A percentile compares a stretch with the other conserved stretches of the same genome.
These are phyloP conservation scores for Thelonectria rubi DNA, from an alignment of 2,329 filamentous ascomycete species.

Conservation along the genomic window DNA sequence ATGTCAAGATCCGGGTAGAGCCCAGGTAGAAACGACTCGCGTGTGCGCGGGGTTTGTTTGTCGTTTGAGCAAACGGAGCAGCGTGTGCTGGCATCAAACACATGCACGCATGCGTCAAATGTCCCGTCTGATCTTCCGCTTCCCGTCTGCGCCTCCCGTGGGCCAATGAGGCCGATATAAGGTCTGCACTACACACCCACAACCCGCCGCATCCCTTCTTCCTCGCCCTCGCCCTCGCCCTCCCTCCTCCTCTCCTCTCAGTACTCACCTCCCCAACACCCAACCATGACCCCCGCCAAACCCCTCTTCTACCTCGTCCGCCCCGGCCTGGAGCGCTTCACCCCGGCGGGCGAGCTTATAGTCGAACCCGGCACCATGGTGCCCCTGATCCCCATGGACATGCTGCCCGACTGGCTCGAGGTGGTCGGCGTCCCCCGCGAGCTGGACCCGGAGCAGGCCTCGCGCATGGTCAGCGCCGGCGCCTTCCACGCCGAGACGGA, in stretches of 20 bases:
- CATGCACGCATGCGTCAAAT: neutral
- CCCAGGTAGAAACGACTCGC: conserved; percentile 37
- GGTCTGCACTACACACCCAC: neutral
- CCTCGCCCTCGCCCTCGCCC: neutral
- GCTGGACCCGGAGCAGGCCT: conserved; percentile 50
- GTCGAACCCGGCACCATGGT: conserved; percentile 51
- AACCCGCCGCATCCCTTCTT: neutral
- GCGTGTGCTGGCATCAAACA: neutral
- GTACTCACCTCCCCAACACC: neutral
- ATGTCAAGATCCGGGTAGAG: conserved; percentile 78
- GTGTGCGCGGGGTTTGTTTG: conserved; percentile 12
- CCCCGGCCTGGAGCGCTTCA: conserved; percentile 43
- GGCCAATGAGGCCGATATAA: neutral
- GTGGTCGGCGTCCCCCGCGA: conserved; percentile 55
- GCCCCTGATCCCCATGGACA: conserved; percentile 63
- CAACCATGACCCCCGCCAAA: conserved; percentile 32
- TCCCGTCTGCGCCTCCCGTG: neutral
- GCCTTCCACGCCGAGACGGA: conserved; percentile 33
- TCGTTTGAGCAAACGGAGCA: conserved; percentile 15
- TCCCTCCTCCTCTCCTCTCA: neutral
- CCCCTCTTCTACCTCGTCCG: conserved; percentile 56
- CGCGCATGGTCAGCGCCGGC: conserved; percentile 52
- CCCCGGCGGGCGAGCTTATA: conserved; percentile 33
- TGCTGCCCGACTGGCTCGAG: conserved; percentile 58
- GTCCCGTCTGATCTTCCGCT: neutral